Evolutionary conservation across 208 protist genomes (phyloP), one percentile per base, ranked within the genome.

Genomic region (Leishmania major): DNA sequence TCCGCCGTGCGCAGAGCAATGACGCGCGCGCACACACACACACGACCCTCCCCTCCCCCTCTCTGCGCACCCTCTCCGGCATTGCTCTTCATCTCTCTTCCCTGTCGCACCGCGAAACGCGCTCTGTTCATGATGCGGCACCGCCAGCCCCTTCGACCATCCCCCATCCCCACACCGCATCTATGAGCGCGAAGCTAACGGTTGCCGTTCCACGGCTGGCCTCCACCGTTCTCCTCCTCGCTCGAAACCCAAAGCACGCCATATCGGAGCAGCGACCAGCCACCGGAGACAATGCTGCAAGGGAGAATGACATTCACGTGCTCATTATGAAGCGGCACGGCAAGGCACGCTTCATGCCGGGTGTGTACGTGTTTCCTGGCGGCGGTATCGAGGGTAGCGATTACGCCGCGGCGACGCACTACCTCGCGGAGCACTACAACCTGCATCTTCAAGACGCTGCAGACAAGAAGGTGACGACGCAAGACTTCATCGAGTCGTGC

Each of bases 291-390:
- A 31, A 17, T 19, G 71, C 45, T 35, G 15, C 55, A 3, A 8
- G 1, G 25, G 60, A 47, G 4, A 89, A 89, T 43, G 86, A 90
- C 43, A 86, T 90, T 75, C 73, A 89, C 22, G 90, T 93, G 15
- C 79, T 93, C 13, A 93, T 93, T 88, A 80, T 91, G 81, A 81
- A 88, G 83, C 90, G 90, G 11, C 90, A 93, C 82, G 59, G 78
- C 51, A 88, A 87, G 79, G 90, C 90, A 28, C 88, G 90, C 28
- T 94, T 94, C 47, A 84, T 94, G 88, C 85, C 90, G 8, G 87
- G 82, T 73, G 76, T 79, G 70, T 92, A 94, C 79, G 88, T 91
- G 37, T 94, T 94, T 53, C 90, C 90, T 35, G 90, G 90, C 49
- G 90, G 90, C 45, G 82, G 90, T 47, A 71, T 92, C 19, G 90